phyloP scores from a whole-genome alignment of 2,329 filamentous ascomycete species.

The Sordariomycetes sp. region DNA sequence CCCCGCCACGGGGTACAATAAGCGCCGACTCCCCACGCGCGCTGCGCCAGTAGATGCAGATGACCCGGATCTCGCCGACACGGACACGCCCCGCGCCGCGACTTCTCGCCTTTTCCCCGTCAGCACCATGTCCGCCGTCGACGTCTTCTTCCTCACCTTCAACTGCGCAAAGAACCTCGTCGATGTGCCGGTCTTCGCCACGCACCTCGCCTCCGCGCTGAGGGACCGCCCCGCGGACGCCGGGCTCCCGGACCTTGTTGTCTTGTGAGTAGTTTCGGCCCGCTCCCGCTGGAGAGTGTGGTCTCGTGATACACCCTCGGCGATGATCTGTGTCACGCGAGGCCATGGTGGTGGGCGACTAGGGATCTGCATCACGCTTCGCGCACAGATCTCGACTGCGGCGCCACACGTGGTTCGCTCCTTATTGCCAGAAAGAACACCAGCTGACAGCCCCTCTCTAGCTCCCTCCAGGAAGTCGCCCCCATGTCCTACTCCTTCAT shows the following conservation, averaged over 20 bases:
- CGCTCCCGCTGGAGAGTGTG: not conserved
- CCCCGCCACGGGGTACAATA: not conserved
- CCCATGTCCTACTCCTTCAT: slow-evolving; percentile 77
- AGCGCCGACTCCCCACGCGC: not conserved
- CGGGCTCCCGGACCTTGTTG: slow-evolving; percentile 38
- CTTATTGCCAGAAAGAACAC: not conserved
- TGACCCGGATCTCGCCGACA: not conserved
- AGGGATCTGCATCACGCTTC: not conserved
- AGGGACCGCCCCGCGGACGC: slow-evolving; percentile 26
- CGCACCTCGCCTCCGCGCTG: slow-evolving; percentile 52
- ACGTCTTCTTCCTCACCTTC: slow-evolving; percentile 73
- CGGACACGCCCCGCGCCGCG: not conserved
- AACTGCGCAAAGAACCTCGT: slow-evolving; percentile 71
- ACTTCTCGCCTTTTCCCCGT: not conserved
- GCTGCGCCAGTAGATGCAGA: not conserved
- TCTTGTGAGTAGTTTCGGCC: slow-evolving; percentile 37
- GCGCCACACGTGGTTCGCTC: not conserved
- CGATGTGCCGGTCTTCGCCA: slow-evolving; percentile 55
- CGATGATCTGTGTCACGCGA: not conserved
- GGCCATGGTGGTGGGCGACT: not conserved
- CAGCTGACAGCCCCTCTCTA: slow-evolving; percentile 14
- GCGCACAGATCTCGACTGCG: not conserved
- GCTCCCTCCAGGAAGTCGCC: slow-evolving; percentile 80
- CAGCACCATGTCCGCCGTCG: slow-evolving; percentile 32
- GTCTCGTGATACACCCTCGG: not conserved